These are phyloP conservation scores for Meripilus lineatus DNA, from an alignment of 1,284 basidiomycete genomes.

Conservation along the genomic window DNA sequence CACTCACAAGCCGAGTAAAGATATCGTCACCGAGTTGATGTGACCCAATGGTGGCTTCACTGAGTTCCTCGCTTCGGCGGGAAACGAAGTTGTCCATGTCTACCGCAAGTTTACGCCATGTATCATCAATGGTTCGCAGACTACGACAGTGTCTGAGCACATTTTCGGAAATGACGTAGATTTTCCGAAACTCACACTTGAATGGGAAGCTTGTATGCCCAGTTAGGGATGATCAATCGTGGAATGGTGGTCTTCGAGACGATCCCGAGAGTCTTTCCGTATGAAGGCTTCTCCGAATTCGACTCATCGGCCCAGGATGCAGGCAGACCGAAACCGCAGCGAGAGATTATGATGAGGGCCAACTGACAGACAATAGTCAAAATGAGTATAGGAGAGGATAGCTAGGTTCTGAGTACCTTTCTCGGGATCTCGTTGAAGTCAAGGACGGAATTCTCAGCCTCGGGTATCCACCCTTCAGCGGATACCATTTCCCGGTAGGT, in stretches of 20 bases:
- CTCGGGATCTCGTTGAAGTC: slow-evolving; percentile 4
- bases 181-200: slow-evolving; percentile 7
- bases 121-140: too few relatives aligned
- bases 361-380: slow-evolving; percentile 7
- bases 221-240: slow-evolving; percentile 5
- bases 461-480: slow-evolving; percentile 8
- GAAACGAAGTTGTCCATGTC: too few relatives aligned
- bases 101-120: too few relatives aligned
- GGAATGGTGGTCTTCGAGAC: slow-evolving; percentile 6
- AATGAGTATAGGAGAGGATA: not conserved
- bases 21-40: slow-evolving; percentile 4
- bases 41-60: too few relatives aligned
- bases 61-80: too few relatives aligned
- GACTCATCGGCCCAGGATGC: slow-evolving; percentile 7
- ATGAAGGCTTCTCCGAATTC: slow-evolving; percentile 1
- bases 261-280: slow-evolving; percentile 5
- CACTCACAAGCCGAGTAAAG: slow-evolving; percentile 10
- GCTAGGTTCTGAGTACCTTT: slow-evolving; percentile 9
- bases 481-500: slow-evolving; percentile 10
- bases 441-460: not conserved
- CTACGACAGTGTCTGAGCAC: too few relatives aligned
- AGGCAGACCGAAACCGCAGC: slow-evolving; percentile 11
- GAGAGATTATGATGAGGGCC: slow-evolving; percentile 9
- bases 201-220: slow-evolving; percentile 12
- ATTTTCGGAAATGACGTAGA: too few relatives aligned